A percentile compares a stretch with the other conserved stretches of the same genome.
These are phyloP conservation scores for Aspergillus brunneoviolaceus DNA, from an alignment of 2,329 filamentous ascomycete species.

Conservation along the genomic window DNA sequence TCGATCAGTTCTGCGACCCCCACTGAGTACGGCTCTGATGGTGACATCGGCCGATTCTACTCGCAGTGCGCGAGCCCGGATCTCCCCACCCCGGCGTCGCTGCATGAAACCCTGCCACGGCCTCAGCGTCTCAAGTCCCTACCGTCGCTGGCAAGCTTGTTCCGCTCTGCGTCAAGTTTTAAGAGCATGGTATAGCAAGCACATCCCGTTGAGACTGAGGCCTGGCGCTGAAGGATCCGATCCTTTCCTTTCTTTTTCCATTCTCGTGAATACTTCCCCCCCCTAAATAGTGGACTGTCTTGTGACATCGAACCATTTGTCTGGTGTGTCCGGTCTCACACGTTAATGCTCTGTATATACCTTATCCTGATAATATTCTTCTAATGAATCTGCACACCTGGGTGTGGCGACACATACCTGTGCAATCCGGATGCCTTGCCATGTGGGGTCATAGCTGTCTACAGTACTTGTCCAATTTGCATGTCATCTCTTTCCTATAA, in stretches of 20 bases:
- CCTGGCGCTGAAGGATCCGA: not conserved
- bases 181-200: constrained; percentile 4
- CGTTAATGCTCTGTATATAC: not conserved
- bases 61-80: constrained; percentile 4
- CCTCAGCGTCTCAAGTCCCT: not conserved
- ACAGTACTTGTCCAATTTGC: no score
- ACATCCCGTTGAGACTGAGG: not conserved
- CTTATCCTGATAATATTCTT: not conserved
- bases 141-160: constrained; percentile 1
- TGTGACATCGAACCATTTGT: not conserved
- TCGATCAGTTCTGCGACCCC: not conserved
- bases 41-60: constrained; percentile 1
- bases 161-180: not conserved
- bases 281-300: not conserved
- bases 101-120: not conserved
- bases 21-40: not conserved
- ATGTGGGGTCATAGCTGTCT: no score
- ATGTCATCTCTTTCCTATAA: no score
- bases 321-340: not conserved
- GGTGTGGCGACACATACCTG: not conserved
- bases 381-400: not conserved
- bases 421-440: not conserved
- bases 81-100: not conserved
- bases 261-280: constrained; percentile 2
- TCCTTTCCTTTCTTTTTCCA: not conserved